These are phyloP conservation scores for Coemansia sp. DNA, from an alignment of 192 early-diverging fungal species.

Conservation along the genomic window DNA sequence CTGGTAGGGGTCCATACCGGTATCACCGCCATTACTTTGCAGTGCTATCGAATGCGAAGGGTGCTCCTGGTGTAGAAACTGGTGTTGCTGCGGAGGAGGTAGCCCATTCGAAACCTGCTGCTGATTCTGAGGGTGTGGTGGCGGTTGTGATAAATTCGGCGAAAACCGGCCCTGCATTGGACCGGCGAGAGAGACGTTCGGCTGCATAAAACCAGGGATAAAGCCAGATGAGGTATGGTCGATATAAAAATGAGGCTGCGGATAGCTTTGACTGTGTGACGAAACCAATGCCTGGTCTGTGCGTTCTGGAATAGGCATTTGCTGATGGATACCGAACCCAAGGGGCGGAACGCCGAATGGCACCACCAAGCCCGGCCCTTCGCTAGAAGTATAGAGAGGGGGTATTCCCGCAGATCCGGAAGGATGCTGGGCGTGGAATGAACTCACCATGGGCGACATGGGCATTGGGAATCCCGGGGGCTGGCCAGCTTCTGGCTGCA, in stretches of 20 bases:
- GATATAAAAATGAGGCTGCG: conserved; percentile 31
- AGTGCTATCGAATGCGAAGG: not conserved
- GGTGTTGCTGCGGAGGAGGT: conserved; percentile 2
- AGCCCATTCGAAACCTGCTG: conserved; percentile 5
- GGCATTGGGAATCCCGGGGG: conserved; percentile 27
- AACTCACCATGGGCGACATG: conserved; percentile 6
- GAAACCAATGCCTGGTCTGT: conserved; percentile 24
- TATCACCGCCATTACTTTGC: not conserved
- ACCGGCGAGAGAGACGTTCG: conserved; percentile 12
- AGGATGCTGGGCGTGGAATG: conserved; percentile 26
- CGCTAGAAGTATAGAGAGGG: conserved; percentile 14
- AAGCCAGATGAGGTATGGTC: conserved; percentile 20
- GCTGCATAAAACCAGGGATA: conserved; percentile 16
- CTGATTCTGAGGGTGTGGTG: conserved; percentile 1
- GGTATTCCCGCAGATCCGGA: conserved; percentile 6
- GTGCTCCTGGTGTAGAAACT: conserved; percentile 11
- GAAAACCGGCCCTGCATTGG: conserved; percentile 22
- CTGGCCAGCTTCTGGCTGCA: conserved; percentile 6
- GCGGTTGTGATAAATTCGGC: conserved; percentile 6
- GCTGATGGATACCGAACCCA: conserved; percentile 18
- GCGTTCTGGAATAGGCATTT: conserved; percentile 20
- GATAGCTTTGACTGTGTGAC: conserved; percentile 5
- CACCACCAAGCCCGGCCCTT: conserved; percentile 25
- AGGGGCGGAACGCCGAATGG: conserved; percentile 26
- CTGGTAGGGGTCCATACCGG: conserved; percentile 3